phyloP scores from a whole-genome alignment of 192 early-diverging fungal species.

The Spizellomyces punctatus region DNA sequence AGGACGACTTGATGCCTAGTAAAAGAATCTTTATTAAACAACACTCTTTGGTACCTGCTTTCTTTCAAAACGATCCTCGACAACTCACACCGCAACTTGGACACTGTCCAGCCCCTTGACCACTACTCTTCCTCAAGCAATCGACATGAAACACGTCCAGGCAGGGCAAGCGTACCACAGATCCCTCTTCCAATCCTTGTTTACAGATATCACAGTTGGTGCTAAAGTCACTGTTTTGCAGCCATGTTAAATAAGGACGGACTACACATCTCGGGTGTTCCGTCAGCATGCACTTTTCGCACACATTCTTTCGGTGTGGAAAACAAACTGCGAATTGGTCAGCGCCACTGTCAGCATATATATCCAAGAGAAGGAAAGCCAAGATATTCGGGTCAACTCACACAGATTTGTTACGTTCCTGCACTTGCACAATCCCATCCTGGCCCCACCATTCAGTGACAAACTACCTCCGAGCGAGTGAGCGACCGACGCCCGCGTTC shows the following conservation, averaged over 20 bases:
- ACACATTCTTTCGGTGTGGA: slow-evolving; percentile 59
- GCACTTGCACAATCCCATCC: slow-evolving; percentile 62
- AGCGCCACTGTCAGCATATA: background rate
- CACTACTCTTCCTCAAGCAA: no score
- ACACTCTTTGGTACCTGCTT: no score
- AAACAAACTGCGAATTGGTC: slow-evolving; percentile 45
- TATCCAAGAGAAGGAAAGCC: background rate
- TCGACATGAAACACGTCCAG: slow-evolving; percentile 37
- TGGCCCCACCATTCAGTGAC: background rate
- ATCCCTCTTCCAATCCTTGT: slow-evolving; percentile 34
- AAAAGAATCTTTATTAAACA: no score
- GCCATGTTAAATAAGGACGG: slow-evolving; percentile 58
- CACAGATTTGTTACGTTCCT: slow-evolving; percentile 58
- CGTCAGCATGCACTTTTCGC: slow-evolving; percentile 54
- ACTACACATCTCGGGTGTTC: slow-evolving; percentile 39
- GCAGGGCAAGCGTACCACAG: slow-evolving; percentile 50
- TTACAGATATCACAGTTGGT: slow-evolving; percentile 50
- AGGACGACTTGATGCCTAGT: no score
- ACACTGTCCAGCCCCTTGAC: no score
- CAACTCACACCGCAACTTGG: no score
- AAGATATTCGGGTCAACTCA: background rate
- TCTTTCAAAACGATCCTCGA: no score
- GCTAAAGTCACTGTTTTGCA: slow-evolving; percentile 59
- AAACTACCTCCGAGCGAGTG: background rate
- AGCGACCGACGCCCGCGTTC: background rate